Conservation (phyloP, 768 basidiomycete species). For the Cytidiella melzeri region DNA sequence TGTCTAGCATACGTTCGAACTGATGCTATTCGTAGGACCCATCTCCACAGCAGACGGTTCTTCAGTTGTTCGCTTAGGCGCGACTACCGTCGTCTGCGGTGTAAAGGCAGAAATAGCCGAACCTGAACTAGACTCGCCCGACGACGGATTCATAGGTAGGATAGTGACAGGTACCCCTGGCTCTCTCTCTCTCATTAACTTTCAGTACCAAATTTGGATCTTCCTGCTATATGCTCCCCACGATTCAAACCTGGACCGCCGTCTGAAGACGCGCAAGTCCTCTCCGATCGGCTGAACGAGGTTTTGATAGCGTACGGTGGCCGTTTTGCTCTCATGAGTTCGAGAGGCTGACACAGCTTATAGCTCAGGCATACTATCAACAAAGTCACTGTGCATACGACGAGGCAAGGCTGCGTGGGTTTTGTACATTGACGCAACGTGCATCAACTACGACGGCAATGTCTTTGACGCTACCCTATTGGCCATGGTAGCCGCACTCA, state of each 20-base stretch:
- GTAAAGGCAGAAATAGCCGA: slow-evolving; percentile 94
- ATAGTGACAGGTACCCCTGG: background rate
- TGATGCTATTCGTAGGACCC: slow-evolving; percentile 50
- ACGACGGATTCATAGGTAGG: slow-evolving; percentile 77
- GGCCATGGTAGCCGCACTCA: slow-evolving; percentile 81
- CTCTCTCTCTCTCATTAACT: background rate
- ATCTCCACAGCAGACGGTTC: slow-evolving; percentile 94
- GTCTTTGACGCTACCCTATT: slow-evolving; percentile 86
- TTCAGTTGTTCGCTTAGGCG: slow-evolving; percentile 82
- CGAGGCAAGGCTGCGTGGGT: slow-evolving; percentile 82
- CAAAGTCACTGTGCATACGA: slow-evolving; percentile 71
- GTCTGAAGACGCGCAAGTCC: slow-evolving; percentile 86
- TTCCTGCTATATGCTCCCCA: slow-evolving; percentile 89
- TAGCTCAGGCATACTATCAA: slow-evolving; percentile 64
- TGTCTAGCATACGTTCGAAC: no score
- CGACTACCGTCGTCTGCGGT: slow-evolving; percentile 94
- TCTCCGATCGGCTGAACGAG: slow-evolving; percentile 79
- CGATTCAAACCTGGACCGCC: slow-evolving; percentile 96
- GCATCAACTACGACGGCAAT: slow-evolving; percentile 98
- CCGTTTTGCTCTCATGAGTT: slow-evolving; percentile 21
- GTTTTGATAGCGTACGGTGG: slow-evolving; percentile 54
- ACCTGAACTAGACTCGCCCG: slow-evolving; percentile 72
- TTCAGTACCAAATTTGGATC: slow-evolving; percentile 89
- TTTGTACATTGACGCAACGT: slow-evolving; percentile 91
- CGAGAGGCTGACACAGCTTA: background rate